phyloP scores from a whole-genome alignment of 2,329 filamentous ascomycete genomes.

The Helotiales sp. region DNA sequence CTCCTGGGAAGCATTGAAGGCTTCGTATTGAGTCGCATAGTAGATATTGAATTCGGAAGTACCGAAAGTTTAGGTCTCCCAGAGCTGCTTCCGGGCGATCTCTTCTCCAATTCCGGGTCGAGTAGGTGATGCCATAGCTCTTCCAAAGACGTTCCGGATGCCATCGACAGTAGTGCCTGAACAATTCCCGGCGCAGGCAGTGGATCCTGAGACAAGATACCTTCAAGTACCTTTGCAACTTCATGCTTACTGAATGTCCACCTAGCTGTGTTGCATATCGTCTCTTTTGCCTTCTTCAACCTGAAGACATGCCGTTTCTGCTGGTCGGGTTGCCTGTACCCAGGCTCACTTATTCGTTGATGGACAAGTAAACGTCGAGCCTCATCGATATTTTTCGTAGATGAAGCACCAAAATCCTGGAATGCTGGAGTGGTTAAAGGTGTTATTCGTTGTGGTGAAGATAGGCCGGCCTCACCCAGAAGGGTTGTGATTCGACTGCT shows the following conservation, averaged over 20 bases:
- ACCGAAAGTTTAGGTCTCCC: neutral
- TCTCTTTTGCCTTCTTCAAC: slow-evolving; percentile 14
- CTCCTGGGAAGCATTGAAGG: neutral
- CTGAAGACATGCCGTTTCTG: slow-evolving; percentile 17
- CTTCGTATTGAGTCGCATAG: neutral
- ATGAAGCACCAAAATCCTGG: neutral
- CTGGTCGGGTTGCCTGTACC: slow-evolving; percentile 2
- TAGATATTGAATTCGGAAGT: neutral
- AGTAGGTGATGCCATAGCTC: slow-evolving; percentile 17
- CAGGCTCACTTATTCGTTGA: slow-evolving; percentile 5
- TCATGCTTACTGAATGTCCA: slow-evolving; percentile 20
- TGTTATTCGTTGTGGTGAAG: slow-evolving; percentile 6
- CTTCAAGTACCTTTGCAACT: slow-evolving; percentile 17
- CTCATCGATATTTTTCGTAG: neutral
- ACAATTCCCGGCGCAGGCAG: slow-evolving; percentile 12
- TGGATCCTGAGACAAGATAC: slow-evolving; percentile 4
- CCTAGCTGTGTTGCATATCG: slow-evolving; percentile 12
- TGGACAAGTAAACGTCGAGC: slow-evolving; percentile 8
- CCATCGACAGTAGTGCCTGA: slow-evolving; percentile 11
- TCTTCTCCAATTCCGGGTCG: slow-evolving; percentile 18
- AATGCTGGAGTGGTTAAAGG: neutral
- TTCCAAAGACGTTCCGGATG: slow-evolving; percentile 11
- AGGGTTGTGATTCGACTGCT: neutral
- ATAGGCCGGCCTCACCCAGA: neutral
- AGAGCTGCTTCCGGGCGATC: neutral